Evolutionary conservation across 345 rosid species (phyloP).

Genomic region (Pelargonium nanum): DNA sequence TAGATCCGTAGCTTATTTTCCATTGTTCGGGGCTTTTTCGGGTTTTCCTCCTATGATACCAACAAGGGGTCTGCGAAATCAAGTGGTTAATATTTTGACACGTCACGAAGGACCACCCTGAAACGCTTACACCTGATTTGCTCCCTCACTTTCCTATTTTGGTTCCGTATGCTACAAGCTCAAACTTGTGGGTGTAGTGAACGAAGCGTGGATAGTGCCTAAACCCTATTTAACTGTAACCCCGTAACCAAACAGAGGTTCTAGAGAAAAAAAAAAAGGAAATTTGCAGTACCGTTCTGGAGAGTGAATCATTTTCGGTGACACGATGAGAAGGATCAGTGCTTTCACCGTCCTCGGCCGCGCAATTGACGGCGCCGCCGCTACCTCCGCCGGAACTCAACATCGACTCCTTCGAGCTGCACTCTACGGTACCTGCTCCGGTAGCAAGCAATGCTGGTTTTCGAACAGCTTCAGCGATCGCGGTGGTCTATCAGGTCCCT

Average conservation of each 20-base stretch:
- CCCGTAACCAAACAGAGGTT: not conserved
- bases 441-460: slow-evolving; percentile 15
- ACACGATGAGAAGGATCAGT: slow-evolving; percentile 43
- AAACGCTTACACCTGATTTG: not conserved
- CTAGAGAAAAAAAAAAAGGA: not conserved
- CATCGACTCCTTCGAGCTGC: slow-evolving; percentile 35
- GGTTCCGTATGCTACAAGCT: not conserved
- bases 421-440: slow-evolving; percentile 17
- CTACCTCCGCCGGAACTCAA: slow-evolving; percentile 16
- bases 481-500: slow-evolving; percentile 21
- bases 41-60: not conserved
- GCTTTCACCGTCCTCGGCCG: slow-evolving; percentile 31
- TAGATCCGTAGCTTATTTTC: too few relatives aligned
- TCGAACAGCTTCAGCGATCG: slow-evolving; percentile 21
- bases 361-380: slow-evolving; percentile 20
- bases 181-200: not conserved
- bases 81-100: too few relatives aligned
- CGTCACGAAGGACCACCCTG: not conserved
- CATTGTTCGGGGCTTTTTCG: not conserved
- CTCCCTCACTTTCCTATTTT: not conserved
- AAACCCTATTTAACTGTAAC: slow-evolving; percentile 9
- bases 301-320: not conserved
- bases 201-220: slow-evolving; percentile 7
- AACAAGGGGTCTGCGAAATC: not conserved
- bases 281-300: not conserved